Conservation (phyloP, 352 stramenopile species). For the Phytopythium kandeliae region DNA sequence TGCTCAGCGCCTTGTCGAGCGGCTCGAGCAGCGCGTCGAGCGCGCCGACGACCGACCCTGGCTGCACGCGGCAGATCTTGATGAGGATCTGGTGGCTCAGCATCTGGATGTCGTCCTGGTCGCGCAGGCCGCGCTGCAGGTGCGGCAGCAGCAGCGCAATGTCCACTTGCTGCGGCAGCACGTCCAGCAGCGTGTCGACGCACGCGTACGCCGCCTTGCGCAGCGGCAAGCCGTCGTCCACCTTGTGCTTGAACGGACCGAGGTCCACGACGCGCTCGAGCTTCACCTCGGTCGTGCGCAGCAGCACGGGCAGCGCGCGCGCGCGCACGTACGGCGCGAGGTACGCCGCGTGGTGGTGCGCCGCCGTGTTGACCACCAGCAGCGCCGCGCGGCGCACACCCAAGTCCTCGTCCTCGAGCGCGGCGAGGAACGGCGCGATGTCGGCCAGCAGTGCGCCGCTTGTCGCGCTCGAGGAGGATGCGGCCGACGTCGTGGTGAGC, state of each 20-base stretch:
- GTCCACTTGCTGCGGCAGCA: slow-evolving; percentile 90
- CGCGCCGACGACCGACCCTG: slow-evolving; percentile 75
- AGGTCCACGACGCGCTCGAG: slow-evolving; percentile 96
- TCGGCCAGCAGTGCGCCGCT: slow-evolving; percentile 51
- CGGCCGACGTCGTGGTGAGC: slow-evolving; percentile 24
- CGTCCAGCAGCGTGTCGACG: slow-evolving; percentile 95
- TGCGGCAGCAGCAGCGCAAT: slow-evolving; percentile 91
- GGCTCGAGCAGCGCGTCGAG: slow-evolving; percentile 89
- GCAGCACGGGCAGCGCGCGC: slow-evolving; percentile 88
- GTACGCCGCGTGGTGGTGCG: slow-evolving; percentile 91
- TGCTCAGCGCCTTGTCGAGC: slow-evolving; percentile 95
- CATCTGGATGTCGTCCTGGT: slow-evolving; percentile 97
- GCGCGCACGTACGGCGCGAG: slow-evolving; percentile 75
- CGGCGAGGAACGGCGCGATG: slow-evolving; percentile 88
- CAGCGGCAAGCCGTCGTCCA: slow-evolving; percentile 86
- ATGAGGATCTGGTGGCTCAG: slow-evolving; percentile 96
- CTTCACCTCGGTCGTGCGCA: slow-evolving; percentile 90
- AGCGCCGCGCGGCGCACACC: slow-evolving; percentile 93
- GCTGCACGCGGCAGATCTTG: slow-evolving; percentile 87
- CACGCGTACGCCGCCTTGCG: slow-evolving; percentile 92
- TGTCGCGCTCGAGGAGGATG: slow-evolving; percentile 16
- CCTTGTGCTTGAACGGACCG: slow-evolving; percentile 98
- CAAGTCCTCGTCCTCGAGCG: slow-evolving; percentile 95
- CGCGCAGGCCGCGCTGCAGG: slow-evolving; percentile 86
- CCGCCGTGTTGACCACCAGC: slow-evolving; percentile 94